Percentiles rank a stretch among this genome's conserved stretches.
Conservation (phyloP, 192 early-diverging fungal species). For the Mortierella hygrophila region DNA sequence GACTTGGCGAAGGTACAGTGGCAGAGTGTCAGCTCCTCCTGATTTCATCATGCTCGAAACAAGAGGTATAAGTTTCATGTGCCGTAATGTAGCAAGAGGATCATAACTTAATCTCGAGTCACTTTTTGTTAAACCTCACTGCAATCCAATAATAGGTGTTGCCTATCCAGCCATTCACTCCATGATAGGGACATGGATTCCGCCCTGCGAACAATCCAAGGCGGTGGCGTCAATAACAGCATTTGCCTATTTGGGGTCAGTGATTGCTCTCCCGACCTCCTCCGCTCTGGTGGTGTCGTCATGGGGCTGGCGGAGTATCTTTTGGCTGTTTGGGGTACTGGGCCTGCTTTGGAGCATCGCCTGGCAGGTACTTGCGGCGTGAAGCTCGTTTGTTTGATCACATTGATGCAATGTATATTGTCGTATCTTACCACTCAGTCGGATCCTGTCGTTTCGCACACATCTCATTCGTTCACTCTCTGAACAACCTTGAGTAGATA, state of each 20-base stretch:
- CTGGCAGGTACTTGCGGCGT: conserved; percentile 34
- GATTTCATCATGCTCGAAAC: too few relatives aligned
- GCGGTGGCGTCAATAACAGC: conserved; percentile 49
- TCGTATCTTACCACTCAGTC: neutral
- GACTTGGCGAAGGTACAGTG: conserved; percentile 48
- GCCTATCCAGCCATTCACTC: conserved; percentile 55
- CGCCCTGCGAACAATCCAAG: conserved; percentile 48
- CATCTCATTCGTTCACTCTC: neutral
- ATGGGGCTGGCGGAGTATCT: conserved; percentile 59
- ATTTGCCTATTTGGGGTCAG: conserved; percentile 40
- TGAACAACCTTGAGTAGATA: conserved; percentile 2
- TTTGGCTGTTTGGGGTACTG: conserved; percentile 54
- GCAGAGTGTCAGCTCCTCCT: too few relatives aligned
- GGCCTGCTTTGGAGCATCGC: conserved; percentile 40
- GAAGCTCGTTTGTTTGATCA: neutral
- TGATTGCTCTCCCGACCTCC: conserved; percentile 55
- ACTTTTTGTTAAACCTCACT: neutral
- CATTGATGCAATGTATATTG: neutral
- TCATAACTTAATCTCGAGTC: neutral
- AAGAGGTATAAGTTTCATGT: too few relatives aligned
- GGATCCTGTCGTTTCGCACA: neutral
- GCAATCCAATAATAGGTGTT: conserved; percentile 20
- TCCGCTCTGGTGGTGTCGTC: conserved; percentile 49
- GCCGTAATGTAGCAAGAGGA: too few relatives aligned
- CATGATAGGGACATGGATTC: conserved; percentile 51